Percentiles rank a stretch among this genome's conserved stretches.
phyloP scores from a whole-genome alignment of 148 eudicot species.

The Rhododendron ovatum region DNA sequence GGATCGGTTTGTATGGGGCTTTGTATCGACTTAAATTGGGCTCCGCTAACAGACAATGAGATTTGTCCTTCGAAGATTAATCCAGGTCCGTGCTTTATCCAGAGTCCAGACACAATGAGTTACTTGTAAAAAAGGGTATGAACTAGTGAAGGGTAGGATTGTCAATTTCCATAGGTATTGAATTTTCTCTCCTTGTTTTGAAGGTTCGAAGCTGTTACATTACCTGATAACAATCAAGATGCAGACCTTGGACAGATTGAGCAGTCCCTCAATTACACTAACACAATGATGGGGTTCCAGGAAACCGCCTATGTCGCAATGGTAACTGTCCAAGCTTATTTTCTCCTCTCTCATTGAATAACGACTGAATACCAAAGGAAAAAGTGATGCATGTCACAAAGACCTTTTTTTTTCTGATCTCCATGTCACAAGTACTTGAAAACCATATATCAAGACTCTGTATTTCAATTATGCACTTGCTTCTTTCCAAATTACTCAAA shows the following conservation, averaged over 20 bases:
- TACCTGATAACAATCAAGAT: constrained; percentile 54
- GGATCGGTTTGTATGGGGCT: not conserved
- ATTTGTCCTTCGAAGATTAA: not conserved
- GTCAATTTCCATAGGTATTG: constrained; percentile 1
- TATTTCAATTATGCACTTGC: not conserved
- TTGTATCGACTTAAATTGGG: not conserved
- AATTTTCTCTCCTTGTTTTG: not conserved
- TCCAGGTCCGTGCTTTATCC: not conserved
- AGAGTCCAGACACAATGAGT: not conserved
- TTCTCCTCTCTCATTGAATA: not conserved
- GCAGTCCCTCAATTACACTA: constrained; percentile 37
- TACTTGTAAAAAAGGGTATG: not conserved
- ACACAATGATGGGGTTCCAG: constrained; percentile 46
- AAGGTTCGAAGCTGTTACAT: constrained; percentile 80
- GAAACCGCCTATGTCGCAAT: constrained; percentile 58
- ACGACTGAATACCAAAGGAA: not conserved
- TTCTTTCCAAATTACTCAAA: not conserved
- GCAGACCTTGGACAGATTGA: constrained; percentile 62
- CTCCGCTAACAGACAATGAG: not conserved
- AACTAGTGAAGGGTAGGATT: not conserved
- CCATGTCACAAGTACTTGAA: not conserved
- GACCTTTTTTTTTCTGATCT: not conserved
- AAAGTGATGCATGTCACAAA: not conserved
- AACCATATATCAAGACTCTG: not conserved
- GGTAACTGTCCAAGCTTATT: constrained; percentile 31